Percentiles rank a stretch among this genome's conserved stretches.
These are phyloP conservation scores for Anethum foeniculum DNA, from an alignment of 140 eudicot species.

Conservation along the genomic window DNA sequence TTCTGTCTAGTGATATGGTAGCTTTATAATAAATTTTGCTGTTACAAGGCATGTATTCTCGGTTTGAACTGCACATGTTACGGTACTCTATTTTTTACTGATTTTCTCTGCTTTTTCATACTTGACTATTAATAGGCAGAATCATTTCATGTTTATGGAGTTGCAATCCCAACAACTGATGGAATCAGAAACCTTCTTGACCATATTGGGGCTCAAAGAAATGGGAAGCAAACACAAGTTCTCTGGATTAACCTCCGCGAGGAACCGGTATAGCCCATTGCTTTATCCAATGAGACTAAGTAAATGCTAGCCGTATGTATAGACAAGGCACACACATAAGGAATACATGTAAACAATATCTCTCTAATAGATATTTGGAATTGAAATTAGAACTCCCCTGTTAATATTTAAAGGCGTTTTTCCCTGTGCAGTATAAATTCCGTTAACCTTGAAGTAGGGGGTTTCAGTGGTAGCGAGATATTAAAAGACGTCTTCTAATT, in stretches of 20 bases:
- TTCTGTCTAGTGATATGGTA: background rate
- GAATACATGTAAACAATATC: background rate
- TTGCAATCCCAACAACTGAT: slow-evolving; percentile 87
- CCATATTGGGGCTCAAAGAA: slow-evolving; percentile 62
- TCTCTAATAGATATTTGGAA: background rate
- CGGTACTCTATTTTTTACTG: background rate
- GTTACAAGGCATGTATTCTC: background rate
- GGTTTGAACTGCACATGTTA: background rate
- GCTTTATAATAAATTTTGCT: background rate
- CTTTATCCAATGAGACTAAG: background rate
- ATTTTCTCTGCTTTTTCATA: background rate
- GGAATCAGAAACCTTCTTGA: slow-evolving; percentile 89
- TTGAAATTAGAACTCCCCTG: background rate
- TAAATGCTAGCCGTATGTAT: background rate
- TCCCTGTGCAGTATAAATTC: background rate
- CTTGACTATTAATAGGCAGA: slow-evolving; percentile 43
- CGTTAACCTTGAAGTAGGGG: background rate
- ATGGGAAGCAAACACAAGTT: slow-evolving; percentile 53
- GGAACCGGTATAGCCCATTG: slow-evolving; percentile 63
- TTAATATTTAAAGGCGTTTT: background rate
- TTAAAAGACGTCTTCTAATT: background rate
- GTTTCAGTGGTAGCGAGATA: too few relatives aligned
- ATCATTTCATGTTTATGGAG: slow-evolving; percentile 78
- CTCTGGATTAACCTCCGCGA: slow-evolving; percentile 97
- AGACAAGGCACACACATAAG: background rate